A percentile compares a stretch with the other conserved stretches of the same genome.
Evolutionary conservation across 805 yeast species (phyloP).

Genomic region (Candida arabinofermentans): DNA sequence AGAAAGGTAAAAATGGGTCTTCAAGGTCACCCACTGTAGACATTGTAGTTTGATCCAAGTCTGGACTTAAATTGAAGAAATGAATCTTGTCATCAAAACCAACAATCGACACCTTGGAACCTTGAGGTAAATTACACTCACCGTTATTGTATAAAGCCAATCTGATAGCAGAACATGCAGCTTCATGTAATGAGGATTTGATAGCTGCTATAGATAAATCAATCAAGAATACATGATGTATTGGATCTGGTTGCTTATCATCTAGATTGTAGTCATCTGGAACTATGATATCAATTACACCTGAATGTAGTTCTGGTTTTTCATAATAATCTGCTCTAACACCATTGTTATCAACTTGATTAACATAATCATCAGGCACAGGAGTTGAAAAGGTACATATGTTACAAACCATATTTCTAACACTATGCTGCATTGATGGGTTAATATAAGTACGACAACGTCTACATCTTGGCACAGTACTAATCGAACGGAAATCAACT

Average conservation of each 20-base stretch:
- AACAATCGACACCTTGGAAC: slow-evolving; percentile 61
- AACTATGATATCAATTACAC: slow-evolving; percentile 82
- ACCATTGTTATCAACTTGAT: slow-evolving; percentile 58
- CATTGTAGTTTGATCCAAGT: slow-evolving; percentile 52
- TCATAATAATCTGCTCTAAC: slow-evolving; percentile 57
- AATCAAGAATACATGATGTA: slow-evolving; percentile 69
- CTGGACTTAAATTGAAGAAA: slow-evolving; percentile 64
- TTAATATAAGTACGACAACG: slow-evolving; percentile 90
- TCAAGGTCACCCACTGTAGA: slow-evolving; percentile 64
- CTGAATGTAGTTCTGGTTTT: slow-evolving; percentile 74
- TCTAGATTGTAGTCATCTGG: slow-evolving; percentile 65
- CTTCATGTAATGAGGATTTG: slow-evolving; percentile 54
- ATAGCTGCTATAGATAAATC: slow-evolving; percentile 63
- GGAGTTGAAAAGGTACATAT: slow-evolving; percentile 75
- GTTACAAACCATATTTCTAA: slow-evolving; percentile 72
- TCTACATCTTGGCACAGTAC: slow-evolving; percentile 83
- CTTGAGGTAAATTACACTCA: slow-evolving; percentile 31
- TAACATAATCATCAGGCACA: slow-evolving; percentile 62
- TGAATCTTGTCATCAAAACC: slow-evolving; percentile 71
- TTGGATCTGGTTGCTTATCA: slow-evolving; percentile 36
- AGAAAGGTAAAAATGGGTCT: slow-evolving; percentile 80
- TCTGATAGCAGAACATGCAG: slow-evolving; percentile 69
- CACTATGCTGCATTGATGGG: slow-evolving; percentile 70
- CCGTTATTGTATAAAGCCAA: slow-evolving; percentile 41
- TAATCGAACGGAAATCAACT: slow-evolving; percentile 51